These are phyloP conservation scores for Solanum virginianum DNA, from an alignment of 257 asterid species.

Conservation along the genomic window DNA sequence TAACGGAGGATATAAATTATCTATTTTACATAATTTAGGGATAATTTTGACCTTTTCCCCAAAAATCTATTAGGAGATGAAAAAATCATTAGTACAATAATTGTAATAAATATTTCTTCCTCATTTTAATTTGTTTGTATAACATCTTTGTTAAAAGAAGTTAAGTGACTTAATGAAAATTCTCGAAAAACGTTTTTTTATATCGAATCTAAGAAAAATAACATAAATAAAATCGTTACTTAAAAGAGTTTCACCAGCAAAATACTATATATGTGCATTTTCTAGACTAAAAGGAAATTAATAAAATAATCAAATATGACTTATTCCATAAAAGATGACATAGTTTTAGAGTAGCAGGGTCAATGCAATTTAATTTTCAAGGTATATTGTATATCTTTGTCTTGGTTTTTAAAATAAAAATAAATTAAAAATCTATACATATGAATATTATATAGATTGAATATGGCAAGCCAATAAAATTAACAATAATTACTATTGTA, in stretches of 20 bases:
- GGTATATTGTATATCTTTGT: not conserved
- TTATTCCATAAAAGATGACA: not conserved
- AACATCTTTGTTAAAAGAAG: too few relatives aligned
- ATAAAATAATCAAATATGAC: not conserved
- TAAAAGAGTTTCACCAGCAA: not conserved
- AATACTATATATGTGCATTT: not conserved
- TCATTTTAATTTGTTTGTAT: too few relatives aligned
- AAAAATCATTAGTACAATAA: too few relatives aligned
- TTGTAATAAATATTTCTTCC: too few relatives aligned
- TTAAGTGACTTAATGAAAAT: too few relatives aligned
- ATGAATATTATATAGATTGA: not conserved
- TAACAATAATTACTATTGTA: not conserved
- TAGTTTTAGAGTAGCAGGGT: not conserved
- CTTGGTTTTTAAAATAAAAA: not conserved
- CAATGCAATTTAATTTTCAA: not conserved
- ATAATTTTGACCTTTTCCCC: too few relatives aligned
- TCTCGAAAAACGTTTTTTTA: not conserved
- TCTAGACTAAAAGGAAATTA: not conserved
- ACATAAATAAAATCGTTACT: not conserved
- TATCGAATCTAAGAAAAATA: not conserved
- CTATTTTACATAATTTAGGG: too few relatives aligned
- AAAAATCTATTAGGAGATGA: too few relatives aligned
- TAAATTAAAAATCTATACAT: not conserved
- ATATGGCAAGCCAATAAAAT: not conserved
- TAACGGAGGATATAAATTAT: too few relatives aligned